These are phyloP conservation scores for Fusarium sp. DNA, from an alignment of 2,329 filamentous ascomycete species.

Conservation along the genomic window DNA sequence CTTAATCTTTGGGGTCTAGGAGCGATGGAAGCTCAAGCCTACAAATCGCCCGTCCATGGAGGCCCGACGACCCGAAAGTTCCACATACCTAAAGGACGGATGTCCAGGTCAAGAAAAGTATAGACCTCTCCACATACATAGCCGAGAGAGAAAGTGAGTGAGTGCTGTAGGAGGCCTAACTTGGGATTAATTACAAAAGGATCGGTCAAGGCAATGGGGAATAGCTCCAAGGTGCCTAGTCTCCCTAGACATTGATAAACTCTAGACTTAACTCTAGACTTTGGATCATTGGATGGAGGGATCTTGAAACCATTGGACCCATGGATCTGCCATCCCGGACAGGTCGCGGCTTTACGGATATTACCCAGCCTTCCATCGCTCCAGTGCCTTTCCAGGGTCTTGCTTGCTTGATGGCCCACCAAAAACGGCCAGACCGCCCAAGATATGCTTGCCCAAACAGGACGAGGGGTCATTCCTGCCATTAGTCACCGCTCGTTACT, in stretches of 20 bases:
- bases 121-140: background rate
- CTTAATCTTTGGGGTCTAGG: background rate
- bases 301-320: background rate
- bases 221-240: background rate
- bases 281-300: background rate
- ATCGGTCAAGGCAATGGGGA: background rate
- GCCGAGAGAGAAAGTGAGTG: background rate
- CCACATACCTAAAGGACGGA: background rate
- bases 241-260: background rate
- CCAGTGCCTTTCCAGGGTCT: constrained; percentile 1
- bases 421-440: constrained; percentile 22
- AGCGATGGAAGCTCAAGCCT: background rate
- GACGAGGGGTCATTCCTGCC: constrained; percentile 45
- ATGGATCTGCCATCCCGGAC: constrained; percentile 12
- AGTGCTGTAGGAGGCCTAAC: background rate
- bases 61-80: background rate
- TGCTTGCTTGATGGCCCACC: background rate
- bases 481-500: constrained; percentile 45
- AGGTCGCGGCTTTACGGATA: constrained; percentile 21
- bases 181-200: background rate
- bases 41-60: background rate
- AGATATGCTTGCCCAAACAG: constrained; percentile 13
- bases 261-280: background rate
- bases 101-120: background rate
- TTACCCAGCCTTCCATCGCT: background rate